Conservation (phyloP, 1,284 basidiomycete genomes). For the Taiwanofungus camphoratus region DNA sequence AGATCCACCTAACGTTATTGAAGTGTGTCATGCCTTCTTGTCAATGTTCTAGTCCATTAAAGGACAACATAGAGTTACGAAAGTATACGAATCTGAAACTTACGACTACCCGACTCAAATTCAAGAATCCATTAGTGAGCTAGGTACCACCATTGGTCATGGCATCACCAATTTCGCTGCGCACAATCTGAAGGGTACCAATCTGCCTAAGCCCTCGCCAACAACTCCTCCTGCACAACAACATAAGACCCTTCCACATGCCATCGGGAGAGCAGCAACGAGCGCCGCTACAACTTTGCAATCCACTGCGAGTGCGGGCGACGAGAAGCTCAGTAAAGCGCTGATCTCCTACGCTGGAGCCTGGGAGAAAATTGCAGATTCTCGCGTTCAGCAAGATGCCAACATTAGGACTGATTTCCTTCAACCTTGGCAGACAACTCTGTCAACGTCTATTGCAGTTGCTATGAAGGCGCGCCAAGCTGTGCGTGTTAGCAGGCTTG, state of each 20-base stretch:
- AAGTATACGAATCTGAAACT: constrained; percentile 79
- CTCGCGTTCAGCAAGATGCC: constrained; percentile 80
- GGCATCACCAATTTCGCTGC: constrained; percentile 85
- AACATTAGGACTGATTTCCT: constrained; percentile 74
- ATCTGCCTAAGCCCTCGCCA: constrained; percentile 74
- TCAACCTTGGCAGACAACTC: constrained; percentile 87
- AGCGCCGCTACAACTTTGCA: constrained; percentile 58
- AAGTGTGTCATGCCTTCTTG: constrained; percentile 45
- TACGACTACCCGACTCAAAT: constrained; percentile 87
- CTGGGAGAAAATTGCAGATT: constrained; percentile 86
- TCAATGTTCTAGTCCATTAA: not conserved
- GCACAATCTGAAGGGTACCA: constrained; percentile 85
- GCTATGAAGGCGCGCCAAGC: constrained; percentile 88
- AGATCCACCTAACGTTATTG: constrained; percentile 74
- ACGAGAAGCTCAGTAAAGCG: constrained; percentile 71
- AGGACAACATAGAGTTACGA: constrained; percentile 56
- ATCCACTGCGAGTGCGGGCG: constrained; percentile 36
- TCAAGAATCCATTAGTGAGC: constrained; percentile 68
- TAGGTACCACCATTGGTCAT: constrained; percentile 71
- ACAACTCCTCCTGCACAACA: constrained; percentile 47
- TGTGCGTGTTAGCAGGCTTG: constrained; percentile 75
- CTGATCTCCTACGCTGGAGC: constrained; percentile 77
- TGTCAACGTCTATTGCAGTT: constrained; percentile 75
- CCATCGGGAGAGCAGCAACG: constrained; percentile 79
- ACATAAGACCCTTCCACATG: constrained; percentile 96